Base-by-base conservation (phyloP, 441 rosid species). In the Populus trichocarpa region DNA sequence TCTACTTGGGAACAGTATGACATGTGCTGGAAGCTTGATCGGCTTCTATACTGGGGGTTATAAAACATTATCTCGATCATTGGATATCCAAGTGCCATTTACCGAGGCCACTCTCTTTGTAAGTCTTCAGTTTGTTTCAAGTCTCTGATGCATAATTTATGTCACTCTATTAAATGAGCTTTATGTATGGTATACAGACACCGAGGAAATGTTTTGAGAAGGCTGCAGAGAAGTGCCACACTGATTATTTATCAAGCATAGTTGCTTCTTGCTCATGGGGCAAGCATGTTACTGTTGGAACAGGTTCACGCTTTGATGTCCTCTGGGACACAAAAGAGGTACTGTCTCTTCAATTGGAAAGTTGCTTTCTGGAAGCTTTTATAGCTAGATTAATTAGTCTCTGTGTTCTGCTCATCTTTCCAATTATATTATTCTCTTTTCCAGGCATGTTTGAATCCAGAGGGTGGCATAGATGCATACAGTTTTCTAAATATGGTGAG, bases 201-300 rank as follows among this genome's bases (percentile, higher is more conserved):
- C 98, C 98, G 30, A 87, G 88, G 84, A 92, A 75, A 86, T 93
- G 97, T 82, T 96, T 96, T 77, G 98, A 96, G 86, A 90, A 85
- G 84, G 99, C 99, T 70, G 94, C 99, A 57, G 98, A 89, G 83
- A 96, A 94, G 83, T 88, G 94, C 78, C 90, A 93, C 67, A 75
- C 72, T 57, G 98, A 96, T 88, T 70, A 90, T 77, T 84, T 94
- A 66, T 85, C 97, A 71, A 92, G 96, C 69, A 81, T 92, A 0
- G 99, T 94, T 83, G 98, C 95, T 2, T 89, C 98, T 74, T 93
- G 98, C 83, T 89, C 98, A 5, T 96, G 99, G 98, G 99, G 99
- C 7, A 94, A 94, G 74, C 83, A 81, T 16, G 98, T 96, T 65
- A 90, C 92, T 57, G 96, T 96, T 69, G 99, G 99, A 63, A 96